Conservation (phyloP, 495 filamentous ascomycete species). For the Aspergillus kassunensis region DNA sequence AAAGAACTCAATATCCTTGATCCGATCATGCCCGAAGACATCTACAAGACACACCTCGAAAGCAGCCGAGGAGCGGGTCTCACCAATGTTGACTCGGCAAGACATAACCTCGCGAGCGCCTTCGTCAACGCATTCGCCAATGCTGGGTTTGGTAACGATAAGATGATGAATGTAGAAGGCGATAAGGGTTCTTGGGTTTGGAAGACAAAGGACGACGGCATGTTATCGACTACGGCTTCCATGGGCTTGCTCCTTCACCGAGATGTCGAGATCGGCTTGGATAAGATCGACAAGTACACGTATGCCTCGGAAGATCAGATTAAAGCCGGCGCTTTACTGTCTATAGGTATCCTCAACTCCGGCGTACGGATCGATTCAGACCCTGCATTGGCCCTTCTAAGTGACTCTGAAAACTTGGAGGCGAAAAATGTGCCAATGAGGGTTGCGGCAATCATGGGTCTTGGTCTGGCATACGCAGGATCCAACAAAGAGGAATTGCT, state of each 20-base stretch:
- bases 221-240: conserved; percentile 93
- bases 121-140: conserved; percentile 98
- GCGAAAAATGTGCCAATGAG: conserved; percentile 72
- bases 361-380: conserved; percentile 84
- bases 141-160: conserved; percentile 90
- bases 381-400: conserved; percentile 79
- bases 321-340: conserved; percentile 82
- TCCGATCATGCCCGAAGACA: conserved; percentile 95
- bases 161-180: conserved; percentile 83
- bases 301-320: conserved; percentile 80
- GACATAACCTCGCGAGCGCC: conserved; percentile 91
- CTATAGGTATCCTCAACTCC: conserved; percentile 89
- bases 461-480: conserved; percentile 90
- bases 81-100: conserved; percentile 90
- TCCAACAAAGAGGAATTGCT: conserved; percentile 82
- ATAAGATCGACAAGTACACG: conserved; percentile 90
- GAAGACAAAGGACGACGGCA: conserved; percentile 98
- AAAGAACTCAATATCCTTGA: conserved; percentile 97
- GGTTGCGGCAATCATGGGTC: conserved; percentile 87
- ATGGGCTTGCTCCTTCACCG: conserved; percentile 84
- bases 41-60: conserved; percentile 98
- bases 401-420: conserved; percentile 68
- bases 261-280: conserved; percentile 84
- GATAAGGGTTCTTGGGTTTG: conserved; percentile 92
- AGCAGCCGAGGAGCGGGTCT: conserved; percentile 85